Conservation (phyloP, 2,329 filamentous ascomycete species). For the Conoideocrella luteorostrata region DNA sequence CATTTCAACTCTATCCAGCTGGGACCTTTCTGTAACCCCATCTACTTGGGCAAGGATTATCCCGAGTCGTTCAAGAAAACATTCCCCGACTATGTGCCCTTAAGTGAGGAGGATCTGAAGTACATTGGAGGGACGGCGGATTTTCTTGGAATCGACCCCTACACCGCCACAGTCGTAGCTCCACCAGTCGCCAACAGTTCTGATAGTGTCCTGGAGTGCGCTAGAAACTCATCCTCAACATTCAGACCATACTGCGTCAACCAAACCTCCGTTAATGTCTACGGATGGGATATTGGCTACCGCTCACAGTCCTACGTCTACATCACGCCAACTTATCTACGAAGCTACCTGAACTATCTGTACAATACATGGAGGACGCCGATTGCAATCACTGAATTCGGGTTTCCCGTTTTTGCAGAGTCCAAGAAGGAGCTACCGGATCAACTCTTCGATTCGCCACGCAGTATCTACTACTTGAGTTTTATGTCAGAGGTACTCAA, state of each 20-base stretch:
- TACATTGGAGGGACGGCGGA: slow-evolving; percentile 46
- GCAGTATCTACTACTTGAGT: slow-evolving; percentile 47
- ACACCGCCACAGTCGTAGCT: slow-evolving; percentile 49
- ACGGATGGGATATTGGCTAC: slow-evolving; percentile 55
- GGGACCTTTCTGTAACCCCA: slow-evolving; percentile 45
- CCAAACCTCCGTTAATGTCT: slow-evolving; percentile 36
- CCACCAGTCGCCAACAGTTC: slow-evolving; percentile 28
- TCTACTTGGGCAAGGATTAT: slow-evolving; percentile 45
- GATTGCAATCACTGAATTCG: slow-evolving; percentile 48
- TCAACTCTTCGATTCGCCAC: slow-evolving; percentile 46
- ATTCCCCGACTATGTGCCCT: slow-evolving; percentile 35
- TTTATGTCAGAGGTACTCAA: slow-evolving; percentile 50
- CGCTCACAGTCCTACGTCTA: slow-evolving; percentile 50
- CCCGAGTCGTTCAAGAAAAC: slow-evolving; percentile 40
- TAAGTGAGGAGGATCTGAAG: slow-evolving; percentile 41
- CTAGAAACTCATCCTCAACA: slow-evolving; percentile 35
- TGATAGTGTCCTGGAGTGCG: slow-evolving; percentile 40
- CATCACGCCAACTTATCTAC: slow-evolving; percentile 51
- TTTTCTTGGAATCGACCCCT: slow-evolving; percentile 51
- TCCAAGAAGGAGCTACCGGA: slow-evolving; percentile 35
- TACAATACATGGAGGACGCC: slow-evolving; percentile 51
- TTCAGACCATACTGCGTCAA: slow-evolving; percentile 48
- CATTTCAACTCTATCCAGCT: slow-evolving; percentile 43
- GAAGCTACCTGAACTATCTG: slow-evolving; percentile 48
- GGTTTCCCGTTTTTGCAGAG: slow-evolving; percentile 48